Evolutionary conservation across 2,329 filamentous ascomycete species (phyloP), one percentile per base, ranked within the genome.

Genomic region (Lachnellula suecica): DNA sequence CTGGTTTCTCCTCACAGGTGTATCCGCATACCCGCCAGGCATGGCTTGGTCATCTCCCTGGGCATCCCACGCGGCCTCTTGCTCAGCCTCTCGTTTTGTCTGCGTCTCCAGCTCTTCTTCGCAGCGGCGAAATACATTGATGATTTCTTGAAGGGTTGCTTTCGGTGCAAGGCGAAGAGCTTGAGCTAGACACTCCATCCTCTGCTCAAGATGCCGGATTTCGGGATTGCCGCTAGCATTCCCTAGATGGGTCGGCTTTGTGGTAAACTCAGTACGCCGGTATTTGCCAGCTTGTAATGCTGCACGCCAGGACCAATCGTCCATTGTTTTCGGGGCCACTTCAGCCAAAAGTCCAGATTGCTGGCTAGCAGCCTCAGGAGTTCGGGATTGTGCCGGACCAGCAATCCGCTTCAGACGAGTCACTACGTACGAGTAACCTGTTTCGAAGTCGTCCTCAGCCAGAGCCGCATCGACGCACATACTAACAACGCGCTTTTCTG

Each of bases 401-500:
- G 65, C 61, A 24, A 70, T 63, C 8, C 70, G 66, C 7, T 77
- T 75, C 0, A 94, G 75, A 20, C 87, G 82, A 64, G 84, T 91
- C 43, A 90, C 81, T 2, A 92, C 85, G 64, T 89, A 93, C 0
- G 88, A 92, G 67, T 93, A 94, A 10, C 89, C 89, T 0, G 89
- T 94, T 66, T 95, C 90, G 56, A 94, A 94, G 66, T 84, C 90
- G 57, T 91, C 85, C 65, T 92, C 88, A 9, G 78, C 76, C 1
- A 94, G 76, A 11, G 89, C 88, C 13, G 87, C 84, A 65, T 91
- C 85, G 37, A 93, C 84, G 58, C 89, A 91, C 87, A 93, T 90
- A 53, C 87, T 86, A 5, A 84, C 85, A 46, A 94, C 83, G 25
- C 89, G 81, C 44, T 80, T 82, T 64, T 87, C 83, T 4, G 82